Percentiles rank a stretch among this genome's conserved stretches.
phyloP scores from a whole-genome alignment of 2,329 filamentous ascomycete genomes.

The Cordyceps farinosa region DNA sequence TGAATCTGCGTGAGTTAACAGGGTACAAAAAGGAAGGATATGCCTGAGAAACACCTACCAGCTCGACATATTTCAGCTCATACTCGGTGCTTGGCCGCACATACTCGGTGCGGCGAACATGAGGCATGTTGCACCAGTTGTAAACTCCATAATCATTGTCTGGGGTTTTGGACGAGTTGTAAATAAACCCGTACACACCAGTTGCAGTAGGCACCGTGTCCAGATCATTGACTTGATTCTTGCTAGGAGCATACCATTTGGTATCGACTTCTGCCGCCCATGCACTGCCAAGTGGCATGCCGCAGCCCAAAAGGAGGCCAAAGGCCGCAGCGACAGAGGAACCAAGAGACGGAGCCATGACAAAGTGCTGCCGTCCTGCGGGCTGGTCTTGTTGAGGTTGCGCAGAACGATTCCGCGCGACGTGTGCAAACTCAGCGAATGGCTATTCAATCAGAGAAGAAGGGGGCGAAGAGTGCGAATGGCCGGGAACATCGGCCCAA shows the following conservation, averaged over 20 bases:
- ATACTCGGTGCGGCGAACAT: slow-evolving; percentile 68
- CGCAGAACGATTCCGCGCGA: background rate
- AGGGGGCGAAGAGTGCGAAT: background rate
- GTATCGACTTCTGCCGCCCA: slow-evolving; percentile 34
- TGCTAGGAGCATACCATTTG: slow-evolving; percentile 56
- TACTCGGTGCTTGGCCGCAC: slow-evolving; percentile 50
- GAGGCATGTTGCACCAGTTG: slow-evolving; percentile 87
- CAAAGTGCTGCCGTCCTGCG: too few species aligned
- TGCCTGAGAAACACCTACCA: slow-evolving; percentile 47
- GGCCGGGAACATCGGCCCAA: too few species aligned
- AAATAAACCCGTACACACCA: slow-evolving; percentile 71
- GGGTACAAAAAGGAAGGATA: background rate
- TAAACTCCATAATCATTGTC: slow-evolving; percentile 58
- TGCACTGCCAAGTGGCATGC: slow-evolving; percentile 13
- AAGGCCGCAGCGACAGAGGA: slow-evolving; percentile 12
- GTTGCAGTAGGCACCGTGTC: slow-evolving; percentile 51
- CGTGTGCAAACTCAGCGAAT: background rate
- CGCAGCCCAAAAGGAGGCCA: slow-evolving; percentile 10
- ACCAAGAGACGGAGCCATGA: slow-evolving; percentile 5
- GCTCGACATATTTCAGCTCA: slow-evolving; percentile 69
- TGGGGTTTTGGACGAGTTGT: slow-evolving; percentile 61
- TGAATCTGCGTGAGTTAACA: slow-evolving; percentile 53
- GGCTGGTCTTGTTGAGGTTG: background rate
- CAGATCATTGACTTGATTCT: slow-evolving; percentile 59
- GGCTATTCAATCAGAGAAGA: background rate